These are phyloP conservation scores for Cichorium intybus DNA, from an alignment of 140 eudicot genomes.

Conservation along the genomic window DNA sequence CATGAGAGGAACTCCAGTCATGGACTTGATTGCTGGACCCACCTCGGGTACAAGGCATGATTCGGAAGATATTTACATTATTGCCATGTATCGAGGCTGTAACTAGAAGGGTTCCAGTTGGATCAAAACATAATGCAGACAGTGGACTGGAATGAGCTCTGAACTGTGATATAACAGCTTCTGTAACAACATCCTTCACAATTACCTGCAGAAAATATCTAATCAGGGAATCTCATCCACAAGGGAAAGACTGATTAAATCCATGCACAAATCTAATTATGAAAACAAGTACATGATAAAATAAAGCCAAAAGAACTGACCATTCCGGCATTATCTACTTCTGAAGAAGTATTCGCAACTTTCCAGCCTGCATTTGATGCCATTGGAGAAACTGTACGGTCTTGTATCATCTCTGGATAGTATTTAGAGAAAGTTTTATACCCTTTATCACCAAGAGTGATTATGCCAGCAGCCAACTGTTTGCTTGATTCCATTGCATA, in stretches of 20 bases:
- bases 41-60: conserved; percentile 46
- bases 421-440: conserved; percentile 46
- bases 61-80: conserved; percentile 54
- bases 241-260: background rate
- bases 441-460: conserved; percentile 57
- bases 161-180: conserved; percentile 56
- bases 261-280: conserved; percentile 5
- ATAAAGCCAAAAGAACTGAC: conserved; percentile 34
- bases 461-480: conserved; percentile 56
- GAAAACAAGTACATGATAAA: conserved; percentile 8
- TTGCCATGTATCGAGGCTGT: conserved; percentile 69
- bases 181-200: conserved; percentile 50
- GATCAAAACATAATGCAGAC: conserved; percentile 64
- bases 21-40: conserved; percentile 36
- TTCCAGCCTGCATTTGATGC: conserved; percentile 42
- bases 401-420: conserved; percentile 47
- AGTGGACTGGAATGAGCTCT: conserved; percentile 62
- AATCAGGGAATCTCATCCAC: conserved; percentile 5
- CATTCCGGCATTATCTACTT: conserved; percentile 50
- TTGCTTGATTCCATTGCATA: conserved; percentile 67
- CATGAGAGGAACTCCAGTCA: conserved; percentile 62
- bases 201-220: conserved; percentile 43
- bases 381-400: conserved; percentile 32
- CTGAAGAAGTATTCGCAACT: conserved; percentile 38
- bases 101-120: conserved; percentile 66